Evolutionary conservation across 1,284 basidiomycete genomes (phyloP).

Genomic region (Pseudozyma sp.): DNA sequence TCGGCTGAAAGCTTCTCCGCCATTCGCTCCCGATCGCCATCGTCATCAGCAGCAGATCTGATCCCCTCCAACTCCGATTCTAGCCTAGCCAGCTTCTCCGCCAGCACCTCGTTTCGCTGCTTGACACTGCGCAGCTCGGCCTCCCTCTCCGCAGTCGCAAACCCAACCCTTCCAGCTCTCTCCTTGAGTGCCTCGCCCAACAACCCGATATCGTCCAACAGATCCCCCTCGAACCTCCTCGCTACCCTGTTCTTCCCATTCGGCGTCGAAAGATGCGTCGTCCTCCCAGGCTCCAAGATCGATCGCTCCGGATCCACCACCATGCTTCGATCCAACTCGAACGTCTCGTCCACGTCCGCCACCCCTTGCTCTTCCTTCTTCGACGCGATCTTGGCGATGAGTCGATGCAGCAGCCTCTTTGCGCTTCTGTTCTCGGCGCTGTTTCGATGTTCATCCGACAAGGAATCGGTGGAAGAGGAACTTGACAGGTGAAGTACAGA

Average conservation of each 20-base stretch:
- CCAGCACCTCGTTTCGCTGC: background rate
- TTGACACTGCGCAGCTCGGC: slow-evolving; percentile 7
- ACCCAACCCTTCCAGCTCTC: slow-evolving; percentile 1
- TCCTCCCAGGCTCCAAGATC: slow-evolving; percentile 6
- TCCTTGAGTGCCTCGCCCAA: slow-evolving; percentile 17
- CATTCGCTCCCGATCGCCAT: background rate
- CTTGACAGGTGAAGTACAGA: background rate
- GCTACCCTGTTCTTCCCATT: slow-evolving; percentile 15
- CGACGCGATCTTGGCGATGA: slow-evolving; percentile 7
- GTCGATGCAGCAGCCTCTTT: slow-evolving; percentile 18
- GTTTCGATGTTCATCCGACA: background rate
- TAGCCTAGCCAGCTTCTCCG: background rate
- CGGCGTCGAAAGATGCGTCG: slow-evolving; percentile 20
- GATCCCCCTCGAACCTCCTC: slow-evolving; percentile 15
- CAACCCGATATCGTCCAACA: slow-evolving; percentile 35
- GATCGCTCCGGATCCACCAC: slow-evolving; percentile 28
- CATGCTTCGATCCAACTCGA: slow-evolving; percentile 30
- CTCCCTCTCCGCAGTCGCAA: slow-evolving; percentile 14
- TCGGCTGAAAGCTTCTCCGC: slow-evolving; percentile 4
- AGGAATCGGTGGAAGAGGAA: slow-evolving; percentile 8
- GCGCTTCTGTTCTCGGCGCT: slow-evolving; percentile 16
- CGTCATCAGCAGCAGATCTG: background rate
- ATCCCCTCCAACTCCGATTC: slow-evolving; percentile 4
- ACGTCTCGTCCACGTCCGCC: background rate
- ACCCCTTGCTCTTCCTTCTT: slow-evolving; percentile 9